Conservation (phyloP, 805 yeast species). For the Grigorovia jiainica region DNA sequence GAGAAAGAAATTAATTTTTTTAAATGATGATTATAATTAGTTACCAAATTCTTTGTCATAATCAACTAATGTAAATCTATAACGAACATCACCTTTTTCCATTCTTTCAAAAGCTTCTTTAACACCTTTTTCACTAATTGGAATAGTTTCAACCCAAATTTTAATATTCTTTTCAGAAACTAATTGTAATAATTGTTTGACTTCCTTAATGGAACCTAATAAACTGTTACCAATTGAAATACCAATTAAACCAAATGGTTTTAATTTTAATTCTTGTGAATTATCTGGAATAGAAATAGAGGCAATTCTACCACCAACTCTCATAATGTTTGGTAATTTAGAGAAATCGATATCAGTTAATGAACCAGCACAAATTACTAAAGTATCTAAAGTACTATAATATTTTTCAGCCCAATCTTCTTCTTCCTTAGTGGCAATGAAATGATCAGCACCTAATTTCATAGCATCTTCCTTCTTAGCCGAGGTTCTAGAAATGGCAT, state of each 20-base stretch:
- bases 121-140: conserved; percentile 37
- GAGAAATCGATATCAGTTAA: conserved; percentile 32
- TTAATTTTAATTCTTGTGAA: conserved; percentile 8
- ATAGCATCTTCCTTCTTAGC: conserved; percentile 42
- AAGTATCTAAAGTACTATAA: conserved; percentile 34
- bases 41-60: conserved; percentile 31
- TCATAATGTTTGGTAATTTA: conserved; percentile 23
- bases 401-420: conserved; percentile 32
- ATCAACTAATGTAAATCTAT: no score
- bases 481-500: conserved; percentile 45
- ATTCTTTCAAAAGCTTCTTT: conserved; percentile 39
- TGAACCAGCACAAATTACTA: conserved; percentile 41
- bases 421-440: conserved; percentile 45
- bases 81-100: conserved; percentile 41
- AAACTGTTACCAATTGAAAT: conserved; percentile 25
- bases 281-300: conserved; percentile 19
- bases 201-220: conserved; percentile 40
- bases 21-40: no score
- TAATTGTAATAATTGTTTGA: conserved; percentile 38
- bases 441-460: conserved; percentile 44
- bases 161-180: conserved; percentile 39
- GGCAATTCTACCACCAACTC: conserved; percentile 30
- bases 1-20: no score
- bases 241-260: conserved; percentile 17
- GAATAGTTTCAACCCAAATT: conserved; percentile 46